phyloP scores from a whole-genome alignment of 768 basidiomycete species.

The Pleurotus citrinopileatus region DNA sequence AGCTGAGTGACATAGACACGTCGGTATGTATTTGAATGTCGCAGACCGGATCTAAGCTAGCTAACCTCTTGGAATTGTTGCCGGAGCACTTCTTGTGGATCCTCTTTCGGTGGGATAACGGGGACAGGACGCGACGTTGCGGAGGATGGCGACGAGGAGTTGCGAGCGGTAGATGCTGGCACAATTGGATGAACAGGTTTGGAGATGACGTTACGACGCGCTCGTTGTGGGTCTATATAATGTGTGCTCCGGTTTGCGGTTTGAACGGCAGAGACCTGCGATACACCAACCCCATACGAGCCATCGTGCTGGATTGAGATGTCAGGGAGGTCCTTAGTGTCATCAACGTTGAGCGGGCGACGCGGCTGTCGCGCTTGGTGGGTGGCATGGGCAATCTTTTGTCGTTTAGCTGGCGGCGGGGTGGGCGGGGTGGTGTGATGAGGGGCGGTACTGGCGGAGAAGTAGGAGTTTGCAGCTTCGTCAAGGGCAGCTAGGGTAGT shows the following conservation, averaged over 20 bases:
- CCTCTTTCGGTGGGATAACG: too few species aligned
- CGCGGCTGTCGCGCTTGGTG: neutral
- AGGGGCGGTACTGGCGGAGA: conserved; percentile 8
- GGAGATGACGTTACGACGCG: too few species aligned
- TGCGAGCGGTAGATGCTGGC: too few species aligned
- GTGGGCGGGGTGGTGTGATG: conserved; percentile 19
- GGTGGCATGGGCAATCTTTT: conserved; percentile 38
- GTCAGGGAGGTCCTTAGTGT: conserved; percentile 58
- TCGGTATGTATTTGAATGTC: conserved; percentile 2
- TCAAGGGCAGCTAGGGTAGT: conserved; percentile 60
- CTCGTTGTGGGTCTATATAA: too few species aligned
- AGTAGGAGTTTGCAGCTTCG: conserved; percentile 48
- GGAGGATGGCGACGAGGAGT: neutral
- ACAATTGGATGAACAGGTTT: too few species aligned
- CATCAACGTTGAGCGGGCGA: conserved; percentile 24
- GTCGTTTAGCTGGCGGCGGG: conserved; percentile 50
- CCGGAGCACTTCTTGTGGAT: conserved; percentile 1
- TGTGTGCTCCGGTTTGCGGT: too few species aligned
- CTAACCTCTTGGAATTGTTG: conserved; percentile 25
- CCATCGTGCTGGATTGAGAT: conserved; percentile 60
- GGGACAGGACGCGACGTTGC: neutral
- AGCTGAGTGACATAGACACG: conserved; percentile 43
- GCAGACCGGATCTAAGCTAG: conserved; percentile 35
- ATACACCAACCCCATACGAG: conserved; percentile 42
- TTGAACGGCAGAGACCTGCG: too few species aligned